phyloP scores from a whole-genome alignment of 441 rosid species.

The Erodium texanum region DNA sequence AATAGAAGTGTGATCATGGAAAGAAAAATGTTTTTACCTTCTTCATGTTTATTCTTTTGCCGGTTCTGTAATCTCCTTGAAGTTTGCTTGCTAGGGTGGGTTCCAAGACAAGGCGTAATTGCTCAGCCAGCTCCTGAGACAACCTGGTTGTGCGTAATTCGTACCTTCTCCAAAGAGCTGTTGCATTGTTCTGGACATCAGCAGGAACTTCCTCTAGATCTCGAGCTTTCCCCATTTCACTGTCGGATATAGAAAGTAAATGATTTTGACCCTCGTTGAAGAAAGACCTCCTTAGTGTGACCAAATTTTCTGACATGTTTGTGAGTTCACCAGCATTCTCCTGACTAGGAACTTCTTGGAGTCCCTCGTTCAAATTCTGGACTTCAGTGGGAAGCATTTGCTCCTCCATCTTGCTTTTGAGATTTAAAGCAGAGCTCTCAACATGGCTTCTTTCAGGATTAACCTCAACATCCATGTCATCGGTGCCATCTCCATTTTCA shows the following conservation, averaged over 20 bases:
- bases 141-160: slow-evolving; percentile 67
- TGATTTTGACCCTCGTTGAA: slow-evolving; percentile 33
- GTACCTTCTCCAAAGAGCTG: slow-evolving; percentile 71
- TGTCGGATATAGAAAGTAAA: slow-evolving; percentile 40
- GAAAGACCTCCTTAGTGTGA: slow-evolving; percentile 45
- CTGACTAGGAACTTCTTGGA: slow-evolving; percentile 25
- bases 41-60: slow-evolving; percentile 97
- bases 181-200: slow-evolving; percentile 37
- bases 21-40: slow-evolving; percentile 34
- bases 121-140: slow-evolving; percentile 96
- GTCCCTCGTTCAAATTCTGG: slow-evolving; percentile 30
- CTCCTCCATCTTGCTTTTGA: slow-evolving; percentile 36
- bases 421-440: slow-evolving; percentile 28
- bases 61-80: slow-evolving; percentile 93
- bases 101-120: slow-evolving; percentile 86
- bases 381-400: slow-evolving; percentile 30
- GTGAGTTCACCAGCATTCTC: slow-evolving; percentile 29
- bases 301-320: slow-evolving; percentile 40
- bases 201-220: slow-evolving; percentile 41
- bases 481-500: slow-evolving; percentile 33
- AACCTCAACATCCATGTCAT: slow-evolving; percentile 55
- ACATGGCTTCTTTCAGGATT: slow-evolving; percentile 34
- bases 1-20: slow-evolving; percentile 1
- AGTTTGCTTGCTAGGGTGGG: slow-evolving; percentile 94
- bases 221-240: slow-evolving; percentile 32